Base-by-base conservation (phyloP, 768 basidiomycete genomes). In the Infundibulicybe gibba region DNA sequence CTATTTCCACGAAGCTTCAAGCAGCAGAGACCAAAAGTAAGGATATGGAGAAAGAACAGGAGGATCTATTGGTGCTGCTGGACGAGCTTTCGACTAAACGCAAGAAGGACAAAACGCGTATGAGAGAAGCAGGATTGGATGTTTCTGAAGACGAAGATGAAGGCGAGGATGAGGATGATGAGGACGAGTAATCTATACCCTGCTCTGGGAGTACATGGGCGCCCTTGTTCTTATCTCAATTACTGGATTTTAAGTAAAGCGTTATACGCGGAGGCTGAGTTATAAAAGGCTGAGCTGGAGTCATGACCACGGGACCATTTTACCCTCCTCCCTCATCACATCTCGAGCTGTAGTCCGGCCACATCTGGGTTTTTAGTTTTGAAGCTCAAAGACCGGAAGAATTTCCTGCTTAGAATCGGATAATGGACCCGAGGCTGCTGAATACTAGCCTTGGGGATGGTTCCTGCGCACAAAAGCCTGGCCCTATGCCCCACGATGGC, bases 21-120 rank as follows among this genome's bases (percentile, higher is more conserved):
- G 67, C 65, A 1, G 72, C 82, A 8, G 78, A 87, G 54, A 75
- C 73, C 46, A 87, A 85, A 61, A 77, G 80, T 41, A 85, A 79
- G 54, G 93, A 97, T 8, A 80, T 83, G 17, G 93, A 97, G 64
- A 94, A 94, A 66, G 95, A 99, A 63, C 94, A 97, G 56, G 95
- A 97, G 61, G 95, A 99, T 64, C 63, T 98, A 41, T 71, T 99
- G 16, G 94, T 99, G 10, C 67, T 97, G 30, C 71, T 99, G 3
- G 97, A 98, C 58, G 97, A 98, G 67, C 72, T 97, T 51, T 89
- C 82, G 39, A 78, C 71, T 53, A 99, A 99, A 68, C 75, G 94
- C 44, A 80, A 78, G 68, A 74, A 71, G 54, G 97, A 98, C 60
- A 98, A 98, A 70, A 75, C 64, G 40, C 72, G 76, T 54, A 79